phyloP scores from a whole-genome alignment of 163 green algal species.

The Chlorella variabilis region DNA sequence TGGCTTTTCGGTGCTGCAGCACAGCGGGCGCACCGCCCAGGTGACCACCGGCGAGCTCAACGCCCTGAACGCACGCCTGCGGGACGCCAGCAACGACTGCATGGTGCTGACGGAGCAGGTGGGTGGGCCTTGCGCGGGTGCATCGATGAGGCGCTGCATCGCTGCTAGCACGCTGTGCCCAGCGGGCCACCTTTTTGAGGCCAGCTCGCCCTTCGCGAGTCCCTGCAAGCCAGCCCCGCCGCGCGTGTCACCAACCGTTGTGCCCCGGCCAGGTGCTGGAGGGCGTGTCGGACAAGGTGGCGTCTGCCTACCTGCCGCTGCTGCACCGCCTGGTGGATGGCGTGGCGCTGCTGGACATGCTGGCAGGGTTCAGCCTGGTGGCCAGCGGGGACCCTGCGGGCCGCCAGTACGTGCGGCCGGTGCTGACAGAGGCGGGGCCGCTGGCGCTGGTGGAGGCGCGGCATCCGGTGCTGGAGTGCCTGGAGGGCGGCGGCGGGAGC shows the following conservation, averaged over 20 bases:
- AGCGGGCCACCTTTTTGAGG: too few relatives aligned
- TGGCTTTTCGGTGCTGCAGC: slow-evolving; percentile 52
- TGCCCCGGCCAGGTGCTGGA: slow-evolving; percentile 88
- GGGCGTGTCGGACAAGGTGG: slow-evolving; percentile 27
- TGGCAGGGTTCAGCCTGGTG: slow-evolving; percentile 66
- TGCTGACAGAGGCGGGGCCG: slow-evolving; percentile 59
- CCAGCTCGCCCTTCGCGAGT: too few relatives aligned
- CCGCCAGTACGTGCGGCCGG: slow-evolving; percentile 47
- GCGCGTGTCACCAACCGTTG: too few relatives aligned
- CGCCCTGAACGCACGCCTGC: slow-evolving; percentile 84
- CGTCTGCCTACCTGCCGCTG: slow-evolving; percentile 59
- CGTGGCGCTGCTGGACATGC: slow-evolving; percentile 85
- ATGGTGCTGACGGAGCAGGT: slow-evolving; percentile 84
- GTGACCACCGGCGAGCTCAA: slow-evolving; percentile 81
- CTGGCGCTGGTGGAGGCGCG: slow-evolving; percentile 69
- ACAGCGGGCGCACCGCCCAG: slow-evolving; percentile 39
- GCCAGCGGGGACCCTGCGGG: not conserved
- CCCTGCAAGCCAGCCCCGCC: too few relatives aligned
- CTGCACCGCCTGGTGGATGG: slow-evolving; percentile 79
- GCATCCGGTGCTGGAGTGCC: slow-evolving; percentile 78
- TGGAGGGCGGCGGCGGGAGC: not conserved
- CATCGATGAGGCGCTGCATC: too few relatives aligned
- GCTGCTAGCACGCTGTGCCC: too few relatives aligned
- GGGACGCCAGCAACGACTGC: slow-evolving; percentile 83
- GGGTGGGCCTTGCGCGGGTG: not conserved